A percentile compares a stretch with the other conserved stretches of the same genome.
These are phyloP conservation scores for Phoma sp. DNA, from an alignment of 2,329 filamentous ascomycete species.

Conservation along the genomic window DNA sequence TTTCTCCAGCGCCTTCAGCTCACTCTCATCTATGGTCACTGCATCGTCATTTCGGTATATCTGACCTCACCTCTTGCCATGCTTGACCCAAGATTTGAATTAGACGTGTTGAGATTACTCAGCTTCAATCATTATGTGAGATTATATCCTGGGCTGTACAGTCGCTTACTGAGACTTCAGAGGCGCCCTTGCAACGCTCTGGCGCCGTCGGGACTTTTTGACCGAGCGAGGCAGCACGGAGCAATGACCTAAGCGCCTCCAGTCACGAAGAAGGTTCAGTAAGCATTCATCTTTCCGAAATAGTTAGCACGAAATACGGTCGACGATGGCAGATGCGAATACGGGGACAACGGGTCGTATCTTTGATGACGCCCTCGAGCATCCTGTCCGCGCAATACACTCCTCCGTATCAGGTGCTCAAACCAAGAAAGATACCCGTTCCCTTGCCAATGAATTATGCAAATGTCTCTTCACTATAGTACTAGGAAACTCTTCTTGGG, in stretches of 20 bases:
- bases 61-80: constrained; percentile 48
- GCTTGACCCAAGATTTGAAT: constrained; percentile 47
- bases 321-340: constrained; percentile 50
- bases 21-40: constrained; percentile 44
- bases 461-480: no score
- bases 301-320: constrained; percentile 48
- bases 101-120: constrained; percentile 52
- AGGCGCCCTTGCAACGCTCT: constrained; percentile 48
- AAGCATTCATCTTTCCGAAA: constrained; percentile 55
- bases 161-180: constrained; percentile 54
- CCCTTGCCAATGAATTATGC: no score
- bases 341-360: constrained; percentile 43
- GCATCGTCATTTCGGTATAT: constrained; percentile 57
- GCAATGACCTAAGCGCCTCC: constrained; percentile 45
- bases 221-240: constrained; percentile 47
- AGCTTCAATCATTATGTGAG: constrained; percentile 55
- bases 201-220: constrained; percentile 43
- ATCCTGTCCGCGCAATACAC: no score
- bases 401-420: no score
- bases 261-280: constrained; percentile 51
- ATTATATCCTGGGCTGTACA: constrained; percentile 52
- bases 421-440: neutral
- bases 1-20: constrained; percentile 45
- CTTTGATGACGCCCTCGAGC: no score
- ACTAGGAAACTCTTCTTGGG: no score